Conservation (phyloP, 2,329 filamentous ascomycete genomes). For the Botrytis cinerea region DNA sequence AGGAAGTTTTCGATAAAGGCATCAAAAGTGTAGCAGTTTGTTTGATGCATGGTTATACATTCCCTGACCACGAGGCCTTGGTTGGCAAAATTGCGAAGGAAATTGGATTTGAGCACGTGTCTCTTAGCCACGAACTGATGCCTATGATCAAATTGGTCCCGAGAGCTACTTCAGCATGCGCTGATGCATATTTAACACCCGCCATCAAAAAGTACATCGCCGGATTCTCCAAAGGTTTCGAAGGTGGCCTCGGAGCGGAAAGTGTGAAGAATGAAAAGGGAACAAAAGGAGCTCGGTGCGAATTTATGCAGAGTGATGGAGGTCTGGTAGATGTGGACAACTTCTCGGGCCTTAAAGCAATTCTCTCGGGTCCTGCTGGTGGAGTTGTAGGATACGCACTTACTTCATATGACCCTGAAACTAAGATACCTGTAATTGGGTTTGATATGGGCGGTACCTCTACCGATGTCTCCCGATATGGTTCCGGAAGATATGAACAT, state of each 20-base stretch:
- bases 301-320: constrained; percentile 82
- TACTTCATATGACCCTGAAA: constrained; percentile 83
- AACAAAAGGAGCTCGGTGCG: constrained; percentile 73
- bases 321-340: constrained; percentile 71
- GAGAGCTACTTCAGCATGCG: constrained; percentile 68
- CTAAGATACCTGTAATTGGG: constrained; percentile 83
- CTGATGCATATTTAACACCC: constrained; percentile 74
- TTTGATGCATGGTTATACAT: constrained; percentile 91
- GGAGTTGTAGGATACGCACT: constrained; percentile 91
- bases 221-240: constrained; percentile 78
- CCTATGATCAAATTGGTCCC: constrained; percentile 76
- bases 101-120: constrained; percentile 82
- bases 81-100: constrained; percentile 75
- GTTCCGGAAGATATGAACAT: constrained; percentile 69
- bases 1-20: constrained; percentile 67
- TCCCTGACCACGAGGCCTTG: constrained; percentile 78
- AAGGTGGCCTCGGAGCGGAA: constrained; percentile 74
- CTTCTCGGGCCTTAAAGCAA: constrained; percentile 83
- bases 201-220: constrained; percentile 70
- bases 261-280: constrained; percentile 69
- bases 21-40: constrained; percentile 85
- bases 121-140: constrained; percentile 78
- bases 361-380: constrained; percentile 87
- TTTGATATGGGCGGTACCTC: constrained; percentile 97
- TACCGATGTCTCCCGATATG: constrained; percentile 87